A percentile compares a stretch with the other conserved stretches of the same genome.
phyloP scores from a whole-genome alignment of 176 grass and related monocot species.

The Alloteropsis semialata region DNA sequence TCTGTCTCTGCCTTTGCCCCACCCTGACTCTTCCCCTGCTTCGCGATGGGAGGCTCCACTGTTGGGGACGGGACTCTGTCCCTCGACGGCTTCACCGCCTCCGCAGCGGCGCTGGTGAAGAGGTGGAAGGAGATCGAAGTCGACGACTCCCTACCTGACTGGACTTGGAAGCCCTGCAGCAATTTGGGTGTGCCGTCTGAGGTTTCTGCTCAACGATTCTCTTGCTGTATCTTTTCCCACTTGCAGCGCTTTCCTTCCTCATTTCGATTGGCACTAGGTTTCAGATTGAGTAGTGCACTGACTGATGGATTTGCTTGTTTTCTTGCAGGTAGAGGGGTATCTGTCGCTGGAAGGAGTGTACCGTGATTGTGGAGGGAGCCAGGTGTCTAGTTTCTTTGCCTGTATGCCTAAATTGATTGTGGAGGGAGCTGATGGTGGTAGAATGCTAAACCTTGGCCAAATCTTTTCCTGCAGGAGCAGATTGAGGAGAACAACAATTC shows the following conservation, averaged over 20 bases:
- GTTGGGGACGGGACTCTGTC: constrained; percentile 53
- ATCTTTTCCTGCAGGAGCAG: constrained; percentile 25
- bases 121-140: constrained; percentile 61
- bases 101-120: constrained; percentile 40
- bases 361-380: neutral
- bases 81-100: constrained; percentile 48
- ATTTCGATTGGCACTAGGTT: neutral
- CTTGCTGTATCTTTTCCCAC: neutral
- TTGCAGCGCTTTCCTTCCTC: neutral
- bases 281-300: neutral
- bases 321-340: constrained; percentile 57
- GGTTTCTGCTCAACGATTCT: neutral
- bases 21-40: neutral
- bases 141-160: constrained; percentile 51
- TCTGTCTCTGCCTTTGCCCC: neutral
- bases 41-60: constrained; percentile 39
- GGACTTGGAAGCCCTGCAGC: constrained; percentile 59
- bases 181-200: constrained; percentile 43
- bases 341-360: constrained; percentile 60
- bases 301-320: neutral
- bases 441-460: neutral
- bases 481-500: neutral
- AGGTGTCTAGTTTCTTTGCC: constrained; percentile 30
- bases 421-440: neutral
- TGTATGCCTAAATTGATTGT: neutral